These are phyloP conservation scores for Dendrobium huoshanense DNA, from an alignment of 106 monocot species.

Conservation along the genomic window DNA sequence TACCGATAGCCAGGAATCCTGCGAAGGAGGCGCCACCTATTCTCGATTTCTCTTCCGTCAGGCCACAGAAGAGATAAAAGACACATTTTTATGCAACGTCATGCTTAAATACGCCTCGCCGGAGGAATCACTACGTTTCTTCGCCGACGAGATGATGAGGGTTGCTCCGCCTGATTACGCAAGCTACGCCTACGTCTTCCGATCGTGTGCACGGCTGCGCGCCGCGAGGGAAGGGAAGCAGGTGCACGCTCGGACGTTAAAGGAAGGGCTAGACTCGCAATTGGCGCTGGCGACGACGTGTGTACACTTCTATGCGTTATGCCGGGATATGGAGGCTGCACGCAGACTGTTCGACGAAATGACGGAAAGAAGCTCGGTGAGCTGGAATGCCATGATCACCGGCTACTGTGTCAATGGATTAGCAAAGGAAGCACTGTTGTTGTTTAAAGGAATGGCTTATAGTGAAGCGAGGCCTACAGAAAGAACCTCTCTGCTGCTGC, in stretches of 20 bases:
- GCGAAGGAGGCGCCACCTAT: background rate
- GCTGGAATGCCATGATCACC: constrained; percentile 28
- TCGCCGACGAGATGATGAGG: constrained; percentile 7
- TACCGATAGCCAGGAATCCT: background rate
- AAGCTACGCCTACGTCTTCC: constrained; percentile 16
- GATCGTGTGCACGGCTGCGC: constrained; percentile 16
- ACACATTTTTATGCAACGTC: constrained; percentile 7
- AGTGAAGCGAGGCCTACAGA: constrained; percentile 16
- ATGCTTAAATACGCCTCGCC: constrained; percentile 18
- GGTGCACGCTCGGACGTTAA: constrained; percentile 16
- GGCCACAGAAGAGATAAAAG: background rate
- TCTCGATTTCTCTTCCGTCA: constrained; percentile 8
- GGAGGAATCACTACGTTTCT: constrained; percentile 16
- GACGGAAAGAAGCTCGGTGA: constrained; percentile 7
- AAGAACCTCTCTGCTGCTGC: constrained; percentile 20
- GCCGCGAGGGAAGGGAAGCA: constrained; percentile 15
- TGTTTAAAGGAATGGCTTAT: constrained; percentile 14
- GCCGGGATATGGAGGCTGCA: constrained; percentile 14
- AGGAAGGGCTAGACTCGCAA: constrained; percentile 8
- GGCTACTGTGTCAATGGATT: constrained; percentile 12
- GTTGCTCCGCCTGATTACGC: background rate
- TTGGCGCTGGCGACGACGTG: constrained; percentile 24
- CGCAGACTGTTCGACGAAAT: constrained; percentile 39
- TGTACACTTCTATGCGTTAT: constrained; percentile 27
- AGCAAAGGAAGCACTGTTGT: constrained; percentile 6